These are phyloP conservation scores for Mycena galopus DNA, from an alignment of 768 basidiomycete species.

Conservation along the genomic window DNA sequence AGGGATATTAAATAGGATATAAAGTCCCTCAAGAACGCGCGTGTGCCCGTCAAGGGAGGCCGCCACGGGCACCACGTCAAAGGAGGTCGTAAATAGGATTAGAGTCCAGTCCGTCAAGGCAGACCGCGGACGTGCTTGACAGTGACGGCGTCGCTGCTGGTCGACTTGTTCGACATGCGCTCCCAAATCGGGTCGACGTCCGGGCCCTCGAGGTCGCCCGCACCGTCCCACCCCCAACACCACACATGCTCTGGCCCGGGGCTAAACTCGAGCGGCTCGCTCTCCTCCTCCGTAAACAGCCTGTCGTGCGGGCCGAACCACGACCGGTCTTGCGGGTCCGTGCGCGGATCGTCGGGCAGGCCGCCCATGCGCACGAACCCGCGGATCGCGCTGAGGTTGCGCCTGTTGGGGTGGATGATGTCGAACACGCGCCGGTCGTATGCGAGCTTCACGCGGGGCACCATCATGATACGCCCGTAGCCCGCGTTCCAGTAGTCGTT, in stretches of 20 bases:
- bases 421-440: constrained; percentile 97
- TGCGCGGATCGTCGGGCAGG: constrained; percentile 93
- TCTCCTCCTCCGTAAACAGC: constrained; percentile 91
- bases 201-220: constrained; percentile 96
- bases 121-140: constrained; percentile 77
- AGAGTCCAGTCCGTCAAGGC: no score
- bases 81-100: no score
- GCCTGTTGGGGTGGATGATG: constrained; percentile 90
- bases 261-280: constrained; percentile 78
- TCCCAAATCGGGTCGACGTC: constrained; percentile 99
- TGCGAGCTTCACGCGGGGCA: constrained; percentile 94
- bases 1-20: constrained; percentile 31
- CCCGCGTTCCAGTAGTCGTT: constrained; percentile 99
- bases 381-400: constrained; percentile 96
- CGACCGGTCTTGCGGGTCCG: constrained; percentile 96
- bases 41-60: constrained; percentile 37
- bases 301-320: constrained; percentile 99
- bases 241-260: constrained; percentile 92
- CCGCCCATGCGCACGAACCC: constrained; percentile 97
- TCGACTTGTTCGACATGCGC: constrained; percentile 76
- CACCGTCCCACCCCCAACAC: constrained; percentile 99
- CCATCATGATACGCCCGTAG: constrained; percentile 98
- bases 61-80: no score
- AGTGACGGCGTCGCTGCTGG: constrained; percentile 65
- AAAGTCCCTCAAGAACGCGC: not conserved